Base-by-base conservation (phyloP, 2,329 filamentous ascomycete genomes). In the Laburnicola sp. region DNA sequence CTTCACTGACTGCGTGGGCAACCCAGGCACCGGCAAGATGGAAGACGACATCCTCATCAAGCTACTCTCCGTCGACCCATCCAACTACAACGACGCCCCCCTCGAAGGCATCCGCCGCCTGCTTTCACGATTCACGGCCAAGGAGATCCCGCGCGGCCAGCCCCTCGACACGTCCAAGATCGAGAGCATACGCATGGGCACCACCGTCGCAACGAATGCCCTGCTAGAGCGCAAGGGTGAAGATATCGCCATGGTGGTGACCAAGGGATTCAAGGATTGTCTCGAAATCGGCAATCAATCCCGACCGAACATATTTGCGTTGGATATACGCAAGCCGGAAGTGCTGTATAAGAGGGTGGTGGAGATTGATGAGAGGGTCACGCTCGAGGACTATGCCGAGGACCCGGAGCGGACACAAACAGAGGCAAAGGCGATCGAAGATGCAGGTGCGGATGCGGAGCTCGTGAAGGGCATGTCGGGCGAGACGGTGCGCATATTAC, bases 171-270 rank as follows among this genome's bases (percentile, higher is more conserved):
- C 91, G 1, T 83, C 85, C 16, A 76, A 86, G 65, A 95, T 97
- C 62, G 89, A 94, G 62, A 91, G 88, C 48, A 96, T 97, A 69
- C 87, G 92, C 41, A 97, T 97, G 92, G 92, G 92, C 38, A 97
- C 92, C 1, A 97, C 92, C 0, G 91, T 97, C 9, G 92, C 92
- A 7, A 97, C 92, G 0, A 97, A 97, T 71, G 92, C 92, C 0
- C 75, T 97, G 49, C 80, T 97, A 2, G 92, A 97, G 73, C 80
- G 92, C 51, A 96, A 96, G 73, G 92, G 92, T 41, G 91, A 96
- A 75, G 85, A 84, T 61, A 93, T 94, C 67, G 91, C 89, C 10
- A 82, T 97, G 73, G 84, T 96, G 1, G 89, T 95, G 8, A 96
- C 90, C 1, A 86, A 86, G 59, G 92, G 92, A 0, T 96, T 96